phyloP scores from a whole-genome alignment of 441 rosid species.

The Adansonia rubrostipa region DNA sequence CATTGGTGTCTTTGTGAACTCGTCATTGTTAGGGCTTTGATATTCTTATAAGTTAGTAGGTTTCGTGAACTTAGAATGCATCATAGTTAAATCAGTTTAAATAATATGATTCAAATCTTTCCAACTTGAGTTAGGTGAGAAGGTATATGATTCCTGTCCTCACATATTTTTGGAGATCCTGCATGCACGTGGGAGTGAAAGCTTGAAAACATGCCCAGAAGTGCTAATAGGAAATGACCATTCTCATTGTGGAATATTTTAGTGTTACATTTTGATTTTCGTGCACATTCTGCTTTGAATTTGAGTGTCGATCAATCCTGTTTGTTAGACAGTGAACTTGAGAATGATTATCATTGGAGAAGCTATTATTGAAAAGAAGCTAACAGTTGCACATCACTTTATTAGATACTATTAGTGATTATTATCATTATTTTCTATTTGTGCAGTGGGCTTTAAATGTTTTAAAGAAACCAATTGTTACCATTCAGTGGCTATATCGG shows the following conservation, averaged over 20 bases:
- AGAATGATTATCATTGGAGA: slow-evolving; percentile 12
- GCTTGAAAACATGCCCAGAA: neutral
- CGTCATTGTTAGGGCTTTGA: neutral
- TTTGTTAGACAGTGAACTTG: neutral
- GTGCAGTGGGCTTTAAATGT: slow-evolving; percentile 90
- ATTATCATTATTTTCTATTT: slow-evolving; percentile 27
- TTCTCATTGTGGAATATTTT: neutral
- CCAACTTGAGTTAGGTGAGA: slow-evolving; percentile 9
- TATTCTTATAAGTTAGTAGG: slow-evolving; percentile 13
- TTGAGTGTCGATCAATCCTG: neutral
- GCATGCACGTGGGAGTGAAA: neutral
- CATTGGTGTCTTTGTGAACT: neutral
- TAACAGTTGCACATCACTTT: slow-evolving; percentile 11
- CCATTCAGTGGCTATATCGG: slow-evolving; percentile 80
- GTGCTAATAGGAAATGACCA: neutral
- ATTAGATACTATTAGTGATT: slow-evolving; percentile 25
- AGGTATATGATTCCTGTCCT: neutral
- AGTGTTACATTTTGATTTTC: neutral
- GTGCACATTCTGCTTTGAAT: neutral
- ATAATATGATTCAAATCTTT: neutral
- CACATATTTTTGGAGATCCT: neutral
- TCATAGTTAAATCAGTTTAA: neutral
- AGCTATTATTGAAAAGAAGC: slow-evolving; percentile 18
- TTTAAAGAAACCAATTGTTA: slow-evolving; percentile 85
- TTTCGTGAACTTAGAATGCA: slow-evolving; percentile 12